A percentile compares a stretch with the other conserved stretches of the same genome.
phyloP scores from a whole-genome alignment of 306 rosid genomes.

The Fragaria iinumae region DNA sequence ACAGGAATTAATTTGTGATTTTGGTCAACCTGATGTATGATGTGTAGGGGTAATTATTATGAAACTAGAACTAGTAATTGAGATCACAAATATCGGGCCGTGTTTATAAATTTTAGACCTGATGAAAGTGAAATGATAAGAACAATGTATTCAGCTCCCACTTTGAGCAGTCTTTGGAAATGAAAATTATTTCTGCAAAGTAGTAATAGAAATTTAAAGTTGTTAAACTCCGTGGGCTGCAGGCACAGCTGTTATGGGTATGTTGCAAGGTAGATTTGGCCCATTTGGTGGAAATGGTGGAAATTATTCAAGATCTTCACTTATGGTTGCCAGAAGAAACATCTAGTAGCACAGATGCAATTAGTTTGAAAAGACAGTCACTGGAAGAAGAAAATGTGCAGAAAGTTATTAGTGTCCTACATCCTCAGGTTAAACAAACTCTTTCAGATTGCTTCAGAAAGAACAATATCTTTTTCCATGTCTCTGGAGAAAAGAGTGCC shows the following conservation, averaged over 20 bases:
- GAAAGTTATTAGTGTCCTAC: conserved; percentile 40
- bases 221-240: conserved; percentile 40
- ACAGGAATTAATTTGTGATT: neutral
- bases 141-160: conserved; percentile 1
- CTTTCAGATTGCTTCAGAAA: conserved; percentile 65
- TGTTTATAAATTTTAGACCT: neutral
- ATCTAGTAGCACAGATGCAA: conserved; percentile 27
- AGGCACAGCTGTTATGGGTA: conserved; percentile 67
- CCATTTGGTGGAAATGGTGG: conserved; percentile 50
- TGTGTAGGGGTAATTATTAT: neutral
- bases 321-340: conserved; percentile 44
- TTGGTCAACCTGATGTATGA: neutral
- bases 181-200: conserved; percentile 2
- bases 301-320: conserved; percentile 37
- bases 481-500: conserved; percentile 50
- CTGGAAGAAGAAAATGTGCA: conserved; percentile 38
- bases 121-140: neutral
- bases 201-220: conserved; percentile 29
- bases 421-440: conserved; percentile 50
- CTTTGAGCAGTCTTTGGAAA: neutral
- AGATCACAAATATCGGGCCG: neutral
- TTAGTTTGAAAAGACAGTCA: conserved; percentile 36
- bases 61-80: neutral
- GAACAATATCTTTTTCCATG: conserved; percentile 30
- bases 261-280: conserved; percentile 60